These are phyloP conservation scores for Macrophomina tecta DNA, from an alignment of 2,329 filamentous ascomycete genomes.

Conservation along the genomic window DNA sequence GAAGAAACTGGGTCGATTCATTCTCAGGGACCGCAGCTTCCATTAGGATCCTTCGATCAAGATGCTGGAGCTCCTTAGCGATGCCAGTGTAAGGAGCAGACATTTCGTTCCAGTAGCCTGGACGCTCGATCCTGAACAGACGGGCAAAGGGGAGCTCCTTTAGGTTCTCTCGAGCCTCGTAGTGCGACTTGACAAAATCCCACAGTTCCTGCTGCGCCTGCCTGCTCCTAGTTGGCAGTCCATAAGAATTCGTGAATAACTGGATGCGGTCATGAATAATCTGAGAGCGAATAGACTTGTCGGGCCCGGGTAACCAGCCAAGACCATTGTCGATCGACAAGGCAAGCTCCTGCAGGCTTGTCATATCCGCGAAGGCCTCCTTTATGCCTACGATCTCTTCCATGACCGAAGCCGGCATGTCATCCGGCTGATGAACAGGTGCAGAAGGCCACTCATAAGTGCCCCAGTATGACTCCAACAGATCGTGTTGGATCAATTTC, in stretches of 20 bases:
- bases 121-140: background rate
- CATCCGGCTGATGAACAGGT: slow-evolving; percentile 64
- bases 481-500: slow-evolving; percentile 61
- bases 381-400: slow-evolving; percentile 69
- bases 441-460: slow-evolving; percentile 68
- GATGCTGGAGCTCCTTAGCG: slow-evolving; percentile 2
- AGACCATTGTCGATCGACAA: slow-evolving; percentile 71
- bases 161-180: background rate
- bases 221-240: slow-evolving; percentile 43
- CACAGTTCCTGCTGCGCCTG: slow-evolving; percentile 46
- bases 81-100: background rate
- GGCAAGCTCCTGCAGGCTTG: slow-evolving; percentile 65
- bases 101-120: background rate
- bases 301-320: slow-evolving; percentile 70
- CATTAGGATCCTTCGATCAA: background rate
- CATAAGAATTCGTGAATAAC: slow-evolving; percentile 28
- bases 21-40: background rate
- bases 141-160: background rate
- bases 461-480: slow-evolving; percentile 66
- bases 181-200: slow-evolving; percentile 37
- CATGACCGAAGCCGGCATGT: slow-evolving; percentile 65
- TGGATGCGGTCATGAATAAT: slow-evolving; percentile 50
- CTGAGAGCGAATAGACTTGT: slow-evolving; percentile 58
- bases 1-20: background rate
- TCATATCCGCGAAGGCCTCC: slow-evolving; percentile 63